These are phyloP conservation scores for Thozetella sp. DNA, from an alignment of 495 filamentous ascomycete genomes.

Conservation along the genomic window DNA sequence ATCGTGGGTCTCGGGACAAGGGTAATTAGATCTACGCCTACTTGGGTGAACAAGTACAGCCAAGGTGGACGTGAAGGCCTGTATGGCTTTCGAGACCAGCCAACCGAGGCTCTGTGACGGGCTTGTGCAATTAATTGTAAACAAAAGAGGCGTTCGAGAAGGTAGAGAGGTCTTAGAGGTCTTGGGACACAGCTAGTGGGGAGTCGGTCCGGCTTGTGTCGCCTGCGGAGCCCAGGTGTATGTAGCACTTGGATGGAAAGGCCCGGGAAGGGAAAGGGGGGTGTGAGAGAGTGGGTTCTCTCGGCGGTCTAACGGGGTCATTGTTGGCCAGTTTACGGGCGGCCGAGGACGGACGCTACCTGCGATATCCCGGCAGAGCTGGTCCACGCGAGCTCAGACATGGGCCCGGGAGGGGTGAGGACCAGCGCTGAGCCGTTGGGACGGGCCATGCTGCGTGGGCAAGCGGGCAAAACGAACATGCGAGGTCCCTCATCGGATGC, in stretches of 20 bases:
- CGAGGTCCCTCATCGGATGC: background rate
- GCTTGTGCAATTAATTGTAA: background rate
- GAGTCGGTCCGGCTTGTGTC: too few relatives aligned
- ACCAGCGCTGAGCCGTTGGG: too few relatives aligned
- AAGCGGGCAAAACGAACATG: background rate
- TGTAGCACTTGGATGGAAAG: too few relatives aligned
- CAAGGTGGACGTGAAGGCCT: background rate
- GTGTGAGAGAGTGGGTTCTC: background rate
- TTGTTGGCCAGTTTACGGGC: conserved; percentile 1
- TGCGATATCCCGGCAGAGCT: background rate
- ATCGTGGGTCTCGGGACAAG: background rate
- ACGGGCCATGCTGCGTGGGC: too few relatives aligned
- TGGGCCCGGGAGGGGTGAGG: too few relatives aligned
- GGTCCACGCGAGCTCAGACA: background rate
- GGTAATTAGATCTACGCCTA: too few relatives aligned
- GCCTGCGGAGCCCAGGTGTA: too few relatives aligned
- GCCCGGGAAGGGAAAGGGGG: background rate
- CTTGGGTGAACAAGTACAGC: too few relatives aligned
- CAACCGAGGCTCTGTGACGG: background rate
- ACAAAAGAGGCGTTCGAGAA: background rate
- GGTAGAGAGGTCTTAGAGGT: background rate
- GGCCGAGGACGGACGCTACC: background rate
- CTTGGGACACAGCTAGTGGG: background rate
- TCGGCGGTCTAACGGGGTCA: background rate
- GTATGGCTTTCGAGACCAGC: background rate